These are phyloP conservation scores for Amanita rimosa DNA, from an alignment of 768 basidiomycete genomes.

Conservation along the genomic window DNA sequence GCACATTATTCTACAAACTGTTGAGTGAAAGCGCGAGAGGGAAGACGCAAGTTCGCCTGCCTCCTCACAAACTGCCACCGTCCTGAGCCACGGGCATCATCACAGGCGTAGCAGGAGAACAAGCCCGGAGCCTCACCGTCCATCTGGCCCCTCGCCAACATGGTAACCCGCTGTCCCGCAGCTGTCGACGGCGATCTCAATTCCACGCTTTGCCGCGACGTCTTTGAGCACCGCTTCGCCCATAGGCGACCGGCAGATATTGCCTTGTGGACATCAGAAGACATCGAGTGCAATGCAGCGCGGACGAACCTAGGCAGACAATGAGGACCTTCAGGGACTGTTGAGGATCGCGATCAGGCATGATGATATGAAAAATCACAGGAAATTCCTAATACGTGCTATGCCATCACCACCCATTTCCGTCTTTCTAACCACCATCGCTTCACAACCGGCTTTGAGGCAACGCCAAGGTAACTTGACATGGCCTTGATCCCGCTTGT, in stretches of 20 bases:
- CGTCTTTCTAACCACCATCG: conserved; percentile 81
- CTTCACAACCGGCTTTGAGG: conserved; percentile 65
- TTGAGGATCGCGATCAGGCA: conserved; percentile 17
- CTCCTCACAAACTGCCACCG: conserved; percentile 60
- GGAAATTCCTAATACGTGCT: conserved; percentile 1
- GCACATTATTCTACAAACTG: conserved; percentile 51
- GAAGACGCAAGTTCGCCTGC: conserved; percentile 22
- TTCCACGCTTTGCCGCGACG: conserved; percentile 51
- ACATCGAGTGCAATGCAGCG: not conserved
- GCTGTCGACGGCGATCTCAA: conserved; percentile 67
- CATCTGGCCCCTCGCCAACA: conserved; percentile 72
- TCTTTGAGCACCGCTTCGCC: conserved; percentile 79
- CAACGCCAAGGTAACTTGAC: conserved; percentile 59
- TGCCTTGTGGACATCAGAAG: conserved; percentile 30
- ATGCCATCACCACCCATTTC: conserved; percentile 78
- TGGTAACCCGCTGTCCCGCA: conserved; percentile 84
- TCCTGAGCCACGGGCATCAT: conserved; percentile 26
- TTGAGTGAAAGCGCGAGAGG: not conserved
- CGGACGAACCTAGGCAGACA: conserved; percentile 48
- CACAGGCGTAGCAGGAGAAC: not conserved
- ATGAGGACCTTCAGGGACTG: conserved; percentile 44
- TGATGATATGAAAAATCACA: conserved; percentile 4
- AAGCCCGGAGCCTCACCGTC: conserved; percentile 39
- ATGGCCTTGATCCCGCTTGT: not conserved
- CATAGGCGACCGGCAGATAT: conserved; percentile 88